A percentile compares a stretch with the other conserved stretches of the same genome.
These are phyloP conservation scores for Conticribra weissflogii DNA, from an alignment of 108 stramenopile species.

Conservation along the genomic window DNA sequence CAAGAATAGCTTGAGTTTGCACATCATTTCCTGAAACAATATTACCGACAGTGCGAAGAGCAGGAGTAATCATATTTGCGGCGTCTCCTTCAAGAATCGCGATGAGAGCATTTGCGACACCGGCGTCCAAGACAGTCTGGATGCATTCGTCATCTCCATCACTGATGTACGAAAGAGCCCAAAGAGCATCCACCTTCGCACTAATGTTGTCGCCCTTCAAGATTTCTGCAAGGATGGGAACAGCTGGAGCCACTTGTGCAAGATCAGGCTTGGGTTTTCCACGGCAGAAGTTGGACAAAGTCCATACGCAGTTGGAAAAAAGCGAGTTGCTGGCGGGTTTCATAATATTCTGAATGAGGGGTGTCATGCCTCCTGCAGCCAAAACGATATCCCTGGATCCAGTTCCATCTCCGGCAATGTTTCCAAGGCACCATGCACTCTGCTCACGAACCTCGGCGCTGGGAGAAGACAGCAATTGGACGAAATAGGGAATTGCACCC, in stretches of 20 bases:
- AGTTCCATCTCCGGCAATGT: slow-evolving; percentile 92
- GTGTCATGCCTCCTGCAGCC: slow-evolving; percentile 54
- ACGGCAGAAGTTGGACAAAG: slow-evolving; percentile 93
- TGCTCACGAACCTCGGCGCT: slow-evolving; percentile 92
- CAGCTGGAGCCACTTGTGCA: slow-evolving; percentile 51
- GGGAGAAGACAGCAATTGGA: slow-evolving; percentile 62
- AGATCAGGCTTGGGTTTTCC: slow-evolving; percentile 86
- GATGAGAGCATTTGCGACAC: slow-evolving; percentile 52
- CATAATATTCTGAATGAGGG: slow-evolving; percentile 75
- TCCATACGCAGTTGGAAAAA: slow-evolving; percentile 87
- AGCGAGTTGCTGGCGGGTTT: slow-evolving; percentile 73
- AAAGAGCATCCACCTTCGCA: slow-evolving; percentile 75
- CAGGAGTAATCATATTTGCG: slow-evolving; percentile 63
- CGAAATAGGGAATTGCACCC: slow-evolving; percentile 73
- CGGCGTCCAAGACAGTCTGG: slow-evolving; percentile 63
- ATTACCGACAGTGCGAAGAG: slow-evolving; percentile 92
- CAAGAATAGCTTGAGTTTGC: slow-evolving; percentile 88
- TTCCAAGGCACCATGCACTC: slow-evolving; percentile 94
- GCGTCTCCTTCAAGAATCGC: slow-evolving; percentile 48
- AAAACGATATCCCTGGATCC: slow-evolving; percentile 77
- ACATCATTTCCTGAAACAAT: slow-evolving; percentile 88
- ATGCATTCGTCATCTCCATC: slow-evolving; percentile 88
- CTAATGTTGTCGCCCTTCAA: slow-evolving; percentile 41
- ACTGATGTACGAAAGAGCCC: slow-evolving; percentile 91
- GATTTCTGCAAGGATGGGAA: slow-evolving; percentile 54